These are phyloP conservation scores for Harrya chromipes DNA, from an alignment of 768 basidiomycete species.

Conservation along the genomic window DNA sequence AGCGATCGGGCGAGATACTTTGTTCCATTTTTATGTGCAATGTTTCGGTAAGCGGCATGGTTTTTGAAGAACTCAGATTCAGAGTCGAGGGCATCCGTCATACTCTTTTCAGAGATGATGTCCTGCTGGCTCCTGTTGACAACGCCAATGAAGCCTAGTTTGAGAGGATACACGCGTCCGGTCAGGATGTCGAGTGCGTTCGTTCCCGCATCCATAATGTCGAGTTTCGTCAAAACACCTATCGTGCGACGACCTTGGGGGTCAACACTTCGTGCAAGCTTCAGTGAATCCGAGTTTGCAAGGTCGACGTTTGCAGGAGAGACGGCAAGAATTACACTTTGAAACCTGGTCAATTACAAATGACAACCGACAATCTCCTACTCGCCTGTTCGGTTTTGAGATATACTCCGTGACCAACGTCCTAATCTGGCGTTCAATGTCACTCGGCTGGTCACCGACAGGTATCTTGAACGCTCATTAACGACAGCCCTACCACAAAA, in stretches of 20 bases:
- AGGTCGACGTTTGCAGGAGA: conserved; percentile 98
- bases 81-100: conserved; percentile 78
- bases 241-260: conserved; percentile 96
- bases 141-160: conserved; percentile 96
- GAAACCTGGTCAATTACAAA: conserved; percentile 5
- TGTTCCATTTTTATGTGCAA: conserved; percentile 97
- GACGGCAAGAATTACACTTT: conserved; percentile 92
- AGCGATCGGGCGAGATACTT: conserved; percentile 90
- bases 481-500: not conserved
- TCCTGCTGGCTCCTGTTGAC: conserved; percentile 98
- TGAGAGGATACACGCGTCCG: conserved; percentile 95
- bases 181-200: conserved; percentile 96
- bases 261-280: conserved; percentile 93
- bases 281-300: conserved; percentile 97
- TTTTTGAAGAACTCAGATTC: conserved; percentile 90
- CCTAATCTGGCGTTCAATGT: conserved; percentile 96
- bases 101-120: conserved; percentile 82
- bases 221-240: conserved; percentile 94
- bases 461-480: conserved; percentile 59
- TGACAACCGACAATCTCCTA: not conserved
- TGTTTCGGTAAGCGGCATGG: conserved; percentile 91
- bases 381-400: conserved; percentile 91
- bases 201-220: conserved; percentile 99
- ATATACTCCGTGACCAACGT: conserved; percentile 95
- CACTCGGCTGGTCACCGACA: conserved; percentile 95